Evolutionary conservation across 2,329 filamentous ascomycete genomes (phyloP).

Genomic region (Magnaporthiopsis poae): DNA sequence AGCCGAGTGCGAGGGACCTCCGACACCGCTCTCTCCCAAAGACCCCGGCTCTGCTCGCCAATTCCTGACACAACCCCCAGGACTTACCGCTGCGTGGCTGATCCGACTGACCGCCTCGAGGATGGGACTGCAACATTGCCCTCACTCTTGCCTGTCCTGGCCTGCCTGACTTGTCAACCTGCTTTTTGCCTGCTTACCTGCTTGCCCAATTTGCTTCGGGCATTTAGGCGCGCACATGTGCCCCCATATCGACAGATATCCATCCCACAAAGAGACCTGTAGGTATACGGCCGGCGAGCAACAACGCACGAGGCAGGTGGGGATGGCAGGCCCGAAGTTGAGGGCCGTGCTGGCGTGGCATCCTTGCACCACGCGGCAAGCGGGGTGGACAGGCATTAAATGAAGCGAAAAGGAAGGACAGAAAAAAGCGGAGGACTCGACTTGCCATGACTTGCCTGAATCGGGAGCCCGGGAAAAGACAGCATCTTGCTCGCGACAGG

Average conservation of each 20-base stretch:
- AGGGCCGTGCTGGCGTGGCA: neutral
- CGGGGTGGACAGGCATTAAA: neutral
- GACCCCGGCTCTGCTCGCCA: neutral
- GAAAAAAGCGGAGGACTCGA: neutral
- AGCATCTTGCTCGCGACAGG: neutral
- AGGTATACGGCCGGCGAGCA: neutral
- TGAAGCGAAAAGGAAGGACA: neutral
- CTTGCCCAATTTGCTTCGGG: neutral
- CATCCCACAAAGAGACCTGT: neutral
- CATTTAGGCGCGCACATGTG: neutral
- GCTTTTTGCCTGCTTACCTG: no score
- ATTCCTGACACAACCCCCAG: neutral
- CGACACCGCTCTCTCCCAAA: neutral
- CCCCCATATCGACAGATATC: neutral
- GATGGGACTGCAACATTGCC: neutral
- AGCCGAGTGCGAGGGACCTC: no score
- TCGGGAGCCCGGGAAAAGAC: neutral
- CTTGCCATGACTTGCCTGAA: neutral
- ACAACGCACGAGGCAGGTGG: neutral
- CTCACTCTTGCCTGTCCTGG: neutral
- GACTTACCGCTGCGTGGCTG: neutral
- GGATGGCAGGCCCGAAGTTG: neutral
- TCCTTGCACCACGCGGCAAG: neutral
- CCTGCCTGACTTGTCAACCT: no score
- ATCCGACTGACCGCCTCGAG: neutral